A percentile compares a stretch with the other conserved stretches of the same genome.
Conservation (phyloP, 495 filamentous ascomycete species). For the Achaetomiella virescens region DNA sequence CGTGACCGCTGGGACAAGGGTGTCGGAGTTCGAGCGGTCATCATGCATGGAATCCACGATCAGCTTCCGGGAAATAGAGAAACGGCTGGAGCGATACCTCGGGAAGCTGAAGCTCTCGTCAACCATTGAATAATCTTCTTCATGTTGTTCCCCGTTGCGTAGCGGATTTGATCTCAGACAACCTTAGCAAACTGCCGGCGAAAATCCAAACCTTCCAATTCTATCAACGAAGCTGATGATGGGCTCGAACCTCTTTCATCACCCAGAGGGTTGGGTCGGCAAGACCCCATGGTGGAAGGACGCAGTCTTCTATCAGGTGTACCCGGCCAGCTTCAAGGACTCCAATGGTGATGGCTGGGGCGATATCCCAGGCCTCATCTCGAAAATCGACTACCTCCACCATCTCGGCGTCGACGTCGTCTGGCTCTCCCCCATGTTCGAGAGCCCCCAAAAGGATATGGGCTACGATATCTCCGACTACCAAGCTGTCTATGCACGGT, state of each 20-base stretch:
- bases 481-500: conserved; percentile 51
- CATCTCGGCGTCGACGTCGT: conserved; percentile 58
- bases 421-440: conserved; percentile 64
- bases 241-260: background rate
- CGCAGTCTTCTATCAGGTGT: conserved; percentile 49
- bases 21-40: background rate
- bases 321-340: conserved; percentile 61
- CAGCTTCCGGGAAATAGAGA: too few relatives aligned
- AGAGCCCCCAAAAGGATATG: conserved; percentile 59
- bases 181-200: too few relatives aligned
- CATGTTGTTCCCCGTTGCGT: background rate
- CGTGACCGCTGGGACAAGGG: background rate
- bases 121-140: too few relatives aligned
- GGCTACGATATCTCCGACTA: conserved; percentile 69
- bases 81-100: background rate
- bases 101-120: background rate
- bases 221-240: conserved; percentile 1
- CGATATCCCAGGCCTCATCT: conserved; percentile 61
- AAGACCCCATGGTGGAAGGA: conserved; percentile 28
- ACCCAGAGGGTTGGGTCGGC: conserved; percentile 8
- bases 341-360: conserved; percentile 62
- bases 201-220: too few relatives aligned
- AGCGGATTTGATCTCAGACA: too few relatives aligned
- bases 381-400: conserved; percentile 59
- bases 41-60: too few relatives aligned